Base-by-base conservation (phyloP, 345 rosid species). In the Salix udensis region DNA sequence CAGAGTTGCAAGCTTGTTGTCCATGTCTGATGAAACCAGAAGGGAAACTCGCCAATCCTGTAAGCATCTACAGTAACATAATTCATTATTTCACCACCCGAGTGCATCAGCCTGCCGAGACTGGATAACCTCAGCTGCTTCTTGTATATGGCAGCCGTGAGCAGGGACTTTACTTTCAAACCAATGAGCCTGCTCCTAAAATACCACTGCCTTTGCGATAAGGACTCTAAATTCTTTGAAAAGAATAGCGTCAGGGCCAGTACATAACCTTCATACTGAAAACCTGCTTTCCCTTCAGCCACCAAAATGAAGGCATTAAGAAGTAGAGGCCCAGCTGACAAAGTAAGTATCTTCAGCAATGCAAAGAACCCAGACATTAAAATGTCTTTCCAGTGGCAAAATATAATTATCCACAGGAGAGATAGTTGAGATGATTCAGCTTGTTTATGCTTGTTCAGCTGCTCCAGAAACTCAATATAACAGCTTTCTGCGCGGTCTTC, bases 1-100 rank as follows among this genome's bases (percentile, higher is more conserved):
- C 92, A 84, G 24, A 95, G 91, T 87, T 95, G 97, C 71, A 95
- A 86, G 80, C 89, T 84, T 46, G 98, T 93, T 1, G 97, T 86
- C 98, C 98, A 93, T 71, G 89, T 91, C 87, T 93, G 97, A 73
- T 95, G 98, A 82, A 91, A 88, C 98, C 97, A 95, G 81, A 87
- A 95, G 2, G 98, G 96, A 72, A 93, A 95, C 34, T 95, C 98
- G 4, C 98, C 98, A 23, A 95, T 89, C 70, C 98, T 85, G 66
- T 91, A 95, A 21, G 98, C 96, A 88, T 95, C 98, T 18, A 95
- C 96, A 0, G 96, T 88, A 7, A 94, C 97, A 76, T 93, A 95
- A 80, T 95, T 95, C 91, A 91, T 89, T 55, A 95, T 89, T 88
- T 95, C 97, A 4, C 98, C 89, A 0, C 97, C 90, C 3, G 98